Base-by-base conservation (phyloP, 108 stramenopile genomes). In the Mediolabrus comicus region DNA sequence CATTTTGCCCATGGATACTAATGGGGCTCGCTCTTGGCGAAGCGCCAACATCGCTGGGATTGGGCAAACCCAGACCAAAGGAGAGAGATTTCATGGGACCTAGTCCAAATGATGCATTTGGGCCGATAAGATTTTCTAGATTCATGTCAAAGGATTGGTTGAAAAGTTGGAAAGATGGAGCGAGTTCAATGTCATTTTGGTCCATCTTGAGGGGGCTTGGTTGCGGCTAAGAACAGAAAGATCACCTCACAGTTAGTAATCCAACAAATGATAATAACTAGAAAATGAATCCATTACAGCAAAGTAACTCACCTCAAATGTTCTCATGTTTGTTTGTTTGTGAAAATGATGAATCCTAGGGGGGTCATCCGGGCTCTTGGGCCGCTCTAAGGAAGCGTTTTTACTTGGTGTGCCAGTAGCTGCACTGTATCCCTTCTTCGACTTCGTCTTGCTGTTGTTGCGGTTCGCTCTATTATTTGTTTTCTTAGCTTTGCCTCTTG, bases 61-160 rank as follows among this genome's bases (percentile, higher is more conserved):
- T 68, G 9, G 49, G 56, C n/a, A 69, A 70, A 1, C 79, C 76
- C 9, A 73, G 65, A 9, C 84, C 86, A 61, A 88, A 86, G 2
- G 86, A 89, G 16, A 83, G 61, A 7, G 80, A 80, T 52, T 84
- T 81, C 65, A 89, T 77, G 6, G 86, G 63, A 3, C 82, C 82
- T 28, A 89, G 59, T 25, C 69, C 69, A 34, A 77, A 70, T 16
- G 76, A 65, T n/a, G 87, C 49, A 67, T 70, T 64, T 69, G 74
- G 57, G 53, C 86, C 85, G 35, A 89, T 81, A 13, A 84, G 72
- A 35, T 74, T 64, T 33, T 81, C 86, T 5, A 83, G 67, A 59
- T 92, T 88, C 72, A 85, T 86, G 59, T 93, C 92, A 67, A 93
- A 93, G 17, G 89, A 90, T 68, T 88, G 83, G 52, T 92, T 92